Evolutionary conservation across 371 early-diverging fungal genomes (phyloP), one percentile per base, ranked within the genome.

Genomic region (Mortierella sp.): DNA sequence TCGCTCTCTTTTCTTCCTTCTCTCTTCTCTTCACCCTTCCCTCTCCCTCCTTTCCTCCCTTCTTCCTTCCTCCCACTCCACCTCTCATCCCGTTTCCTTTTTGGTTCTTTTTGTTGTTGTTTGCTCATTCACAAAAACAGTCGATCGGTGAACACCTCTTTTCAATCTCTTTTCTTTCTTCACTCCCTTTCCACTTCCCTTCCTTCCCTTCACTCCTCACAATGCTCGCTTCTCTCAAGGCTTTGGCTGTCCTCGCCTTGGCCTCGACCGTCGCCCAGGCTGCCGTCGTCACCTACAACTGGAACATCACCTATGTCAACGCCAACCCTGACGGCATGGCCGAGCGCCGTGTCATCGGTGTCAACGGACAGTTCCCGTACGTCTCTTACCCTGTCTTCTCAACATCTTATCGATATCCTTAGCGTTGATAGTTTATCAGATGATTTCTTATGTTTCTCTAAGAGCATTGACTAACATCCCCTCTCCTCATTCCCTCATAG

Each of bases 361-460:
- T 96, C 78, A 96, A 96, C 80, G 91, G 92, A 5, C 83, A 83
- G 48, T 94, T 93, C 90, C 96, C 97, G 88, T 92, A 92, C 76
- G 92, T 76, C 76, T 47, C 54, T 65, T 28, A 31, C 26, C 34
- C 4, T 60, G 55, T n/a, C 31, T 63, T 16, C 6, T 19, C 55
- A 55, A 55, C 55, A 7, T 11, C 24, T 42, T n/a, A 21, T 14
- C 28, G 0, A 16, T 16, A 50, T 11, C 63, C 42, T 3, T 38
- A 38, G 42, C 42, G 42, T 38, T 38, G 21, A 65, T 50, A 48
- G 24, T 31, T 57, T 55, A 44, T 52, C 45, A 16, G 63, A 63
- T 63, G 31, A 28, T 5, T 31, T 31, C 1, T 34, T 31, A 5
- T 63, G 16, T 31, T 26, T 13, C 6, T 10, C 11, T 1, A 48